phyloP scores from a whole-genome alignment of 352 stramenopile species.

The Peronospora belbahrii region DNA sequence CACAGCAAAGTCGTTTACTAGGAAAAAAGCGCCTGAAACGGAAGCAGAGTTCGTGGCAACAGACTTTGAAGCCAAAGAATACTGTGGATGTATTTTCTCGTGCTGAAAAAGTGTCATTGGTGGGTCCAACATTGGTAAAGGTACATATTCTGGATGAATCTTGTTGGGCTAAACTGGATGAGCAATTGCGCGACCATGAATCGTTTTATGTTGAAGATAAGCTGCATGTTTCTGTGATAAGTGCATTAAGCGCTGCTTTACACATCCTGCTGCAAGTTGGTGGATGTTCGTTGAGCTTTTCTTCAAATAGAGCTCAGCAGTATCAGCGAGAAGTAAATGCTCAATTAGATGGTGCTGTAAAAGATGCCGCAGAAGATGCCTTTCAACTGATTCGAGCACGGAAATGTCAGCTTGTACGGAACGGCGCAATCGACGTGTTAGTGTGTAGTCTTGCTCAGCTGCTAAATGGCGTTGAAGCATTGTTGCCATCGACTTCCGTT shows the following conservation, averaged over 20 bases:
- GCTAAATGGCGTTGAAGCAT: conserved; percentile 2
- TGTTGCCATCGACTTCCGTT: not conserved
- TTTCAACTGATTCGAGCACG: conserved; percentile 25
- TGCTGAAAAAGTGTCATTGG: not conserved
- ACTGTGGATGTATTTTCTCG: not conserved
- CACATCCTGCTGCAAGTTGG: conserved; percentile 43
- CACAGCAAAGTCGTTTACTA: not conserved
- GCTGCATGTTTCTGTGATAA: conserved; percentile 18
- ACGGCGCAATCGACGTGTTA: conserved; percentile 31
- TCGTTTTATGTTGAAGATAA: conserved; percentile 31
- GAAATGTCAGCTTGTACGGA: conserved; percentile 37
- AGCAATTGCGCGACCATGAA: conserved; percentile 23
- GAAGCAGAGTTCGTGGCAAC: conserved; percentile 18
- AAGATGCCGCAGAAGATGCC: conserved; percentile 12
- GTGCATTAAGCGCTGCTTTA: conserved; percentile 31
- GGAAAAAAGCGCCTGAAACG: conserved; percentile 50
- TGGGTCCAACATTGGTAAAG: not conserved
- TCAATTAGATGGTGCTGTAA: conserved; percentile 9
- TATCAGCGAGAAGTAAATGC: conserved; percentile 1
- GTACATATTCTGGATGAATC: conserved; percentile 4
- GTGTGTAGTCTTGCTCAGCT: conserved; percentile 2
- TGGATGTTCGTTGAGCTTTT: not conserved
- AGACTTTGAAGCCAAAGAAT: not conserved
- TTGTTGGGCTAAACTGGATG: conserved; percentile 9
- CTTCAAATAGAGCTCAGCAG: not conserved